Base-by-base conservation (phyloP, 2,329 filamentous ascomycete species). In the Hymenoscyphus occultus region DNA sequence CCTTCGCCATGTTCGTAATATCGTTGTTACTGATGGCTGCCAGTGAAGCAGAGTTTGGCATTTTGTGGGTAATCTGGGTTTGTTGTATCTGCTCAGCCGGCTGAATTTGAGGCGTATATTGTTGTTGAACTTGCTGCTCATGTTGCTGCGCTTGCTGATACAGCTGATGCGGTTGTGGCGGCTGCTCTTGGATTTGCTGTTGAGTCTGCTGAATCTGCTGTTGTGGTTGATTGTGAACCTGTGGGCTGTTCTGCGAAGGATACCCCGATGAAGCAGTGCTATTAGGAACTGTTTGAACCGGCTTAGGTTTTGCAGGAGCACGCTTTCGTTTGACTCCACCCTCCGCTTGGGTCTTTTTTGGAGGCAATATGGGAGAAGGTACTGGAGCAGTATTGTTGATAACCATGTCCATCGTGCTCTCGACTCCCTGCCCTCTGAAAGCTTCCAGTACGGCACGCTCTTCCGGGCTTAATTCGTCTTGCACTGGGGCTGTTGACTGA, bases 401-500 rank as follows among this genome's bases (percentile, higher is more conserved):
- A 40, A 68, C 65, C 19, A 72, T 22, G n/a, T 22, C 56, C 32
- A 64, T 62, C 32, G 60, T 61, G 31, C 57, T 40, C n/a, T 64
- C 51, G 22, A 60, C 22, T 12, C 62, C 64, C 31, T 69, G 66
- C 31, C 68, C 58, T 68, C 74, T 72, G 48, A 74, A 76, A 40
- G 74, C 74, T 61, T 75, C 72, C 6, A 76, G 60, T 28, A 76
- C 73, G 39, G 74, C 74, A 28, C 68, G 70, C 61, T 76, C 74
- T 61, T 75, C 74, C 3, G 73, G 70, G 56, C 71, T 74, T n/a
- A 75, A 64, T 39, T 71, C 72, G 58, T 74, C 71, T n/a, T 59
- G 68, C 35, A 59, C 61, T 19, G 48, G 60, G 56, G 10, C 57
- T 56, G 61, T 28, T 13, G 61, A 54, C 45, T 65, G 63, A 57